These are phyloP conservation scores for Backusella morwellensis DNA, from an alignment of 192 early-diverging fungal species.

Conservation along the genomic window DNA sequence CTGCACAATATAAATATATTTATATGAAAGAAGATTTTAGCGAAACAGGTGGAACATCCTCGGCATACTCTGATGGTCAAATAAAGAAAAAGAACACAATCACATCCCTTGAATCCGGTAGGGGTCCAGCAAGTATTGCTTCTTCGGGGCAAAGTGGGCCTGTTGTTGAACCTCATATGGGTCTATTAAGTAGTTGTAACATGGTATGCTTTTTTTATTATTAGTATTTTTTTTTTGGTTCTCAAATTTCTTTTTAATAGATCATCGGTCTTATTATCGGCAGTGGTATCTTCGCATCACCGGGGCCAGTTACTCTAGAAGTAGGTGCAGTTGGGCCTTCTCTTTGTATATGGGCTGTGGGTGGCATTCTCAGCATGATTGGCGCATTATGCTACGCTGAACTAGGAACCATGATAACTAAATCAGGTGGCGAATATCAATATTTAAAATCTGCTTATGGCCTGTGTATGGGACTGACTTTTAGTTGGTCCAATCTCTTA, in stretches of 20 bases:
- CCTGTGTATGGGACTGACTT: conserved; percentile 49
- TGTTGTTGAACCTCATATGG: conserved; percentile 29
- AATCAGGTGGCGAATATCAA: conserved; percentile 83
- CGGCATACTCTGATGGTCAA: neutral
- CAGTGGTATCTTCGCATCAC: conserved; percentile 78
- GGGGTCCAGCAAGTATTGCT: neutral
- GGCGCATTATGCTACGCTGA: conserved; percentile 88
- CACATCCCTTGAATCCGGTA: conserved; percentile 2
- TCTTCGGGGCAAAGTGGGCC: neutral
- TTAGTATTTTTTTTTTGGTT: neutral
- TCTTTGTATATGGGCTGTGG: conserved; percentile 68
- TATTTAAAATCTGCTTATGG: conserved; percentile 71
- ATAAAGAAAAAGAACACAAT: neutral
- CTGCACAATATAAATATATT: neutral
- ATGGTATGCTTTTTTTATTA: conserved; percentile 20
- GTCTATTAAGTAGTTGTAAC: conserved; percentile 26
- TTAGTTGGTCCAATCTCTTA: conserved; percentile 55
- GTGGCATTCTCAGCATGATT: conserved; percentile 69
- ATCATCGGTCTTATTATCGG: conserved; percentile 76
- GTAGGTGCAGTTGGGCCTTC: conserved; percentile 66
- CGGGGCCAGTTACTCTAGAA: conserved; percentile 61
- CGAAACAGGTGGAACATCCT: neutral
- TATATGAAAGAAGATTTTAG: neutral
- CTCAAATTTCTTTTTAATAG: conserved; percentile 8
- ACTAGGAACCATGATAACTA: conserved; percentile 80